A percentile compares a stretch with the other conserved stretches of the same genome.
These are phyloP conservation scores for Fusarium sp. DNA, from an alignment of 2,329 filamentous ascomycete species.

Conservation along the genomic window DNA sequence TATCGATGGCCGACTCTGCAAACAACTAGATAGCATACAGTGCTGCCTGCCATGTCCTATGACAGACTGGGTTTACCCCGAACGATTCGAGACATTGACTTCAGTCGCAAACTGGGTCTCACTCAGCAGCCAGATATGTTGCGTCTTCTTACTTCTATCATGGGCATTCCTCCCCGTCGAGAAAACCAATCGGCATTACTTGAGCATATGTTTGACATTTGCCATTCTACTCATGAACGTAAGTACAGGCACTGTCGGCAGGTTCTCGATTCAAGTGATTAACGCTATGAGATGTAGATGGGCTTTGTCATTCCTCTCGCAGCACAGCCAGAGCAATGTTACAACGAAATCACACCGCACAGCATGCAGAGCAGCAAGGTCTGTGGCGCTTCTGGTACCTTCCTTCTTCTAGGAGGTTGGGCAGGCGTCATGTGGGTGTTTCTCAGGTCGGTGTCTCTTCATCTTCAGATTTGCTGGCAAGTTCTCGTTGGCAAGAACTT, in stretches of 20 bases:
- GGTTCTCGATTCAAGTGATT: slow-evolving; percentile 19
- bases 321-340: slow-evolving; percentile 82
- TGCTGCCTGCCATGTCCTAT: slow-evolving; percentile 95
- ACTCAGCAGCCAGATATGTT: slow-evolving; percentile 76
- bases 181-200: slow-evolving; percentile 90
- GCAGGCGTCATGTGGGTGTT: slow-evolving; percentile 90
- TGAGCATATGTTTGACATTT: slow-evolving; percentile 86
- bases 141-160: slow-evolving; percentile 80
- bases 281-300: slow-evolving; percentile 63
- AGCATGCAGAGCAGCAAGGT: slow-evolving; percentile 85
- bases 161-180: slow-evolving; percentile 85
- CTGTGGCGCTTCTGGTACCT: slow-evolving; percentile 88
- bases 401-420: slow-evolving; percentile 88
- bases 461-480: slow-evolving; percentile 99
- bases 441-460: slow-evolving; percentile 87
- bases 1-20: slow-evolving; percentile 65
- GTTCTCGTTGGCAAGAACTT: slow-evolving; percentile 87
- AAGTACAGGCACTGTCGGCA: slow-evolving; percentile 52
- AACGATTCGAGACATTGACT: slow-evolving; percentile 69
- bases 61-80: slow-evolving; percentile 78
- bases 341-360: slow-evolving; percentile 90
- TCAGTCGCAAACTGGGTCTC: slow-evolving; percentile 84
- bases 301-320: slow-evolving; percentile 91
- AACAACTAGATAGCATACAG: slow-evolving; percentile 59
- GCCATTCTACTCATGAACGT: slow-evolving; percentile 84